Base-by-base conservation (phyloP, 768 basidiomycete genomes). In the Rhodotorula babjevae region DNA sequence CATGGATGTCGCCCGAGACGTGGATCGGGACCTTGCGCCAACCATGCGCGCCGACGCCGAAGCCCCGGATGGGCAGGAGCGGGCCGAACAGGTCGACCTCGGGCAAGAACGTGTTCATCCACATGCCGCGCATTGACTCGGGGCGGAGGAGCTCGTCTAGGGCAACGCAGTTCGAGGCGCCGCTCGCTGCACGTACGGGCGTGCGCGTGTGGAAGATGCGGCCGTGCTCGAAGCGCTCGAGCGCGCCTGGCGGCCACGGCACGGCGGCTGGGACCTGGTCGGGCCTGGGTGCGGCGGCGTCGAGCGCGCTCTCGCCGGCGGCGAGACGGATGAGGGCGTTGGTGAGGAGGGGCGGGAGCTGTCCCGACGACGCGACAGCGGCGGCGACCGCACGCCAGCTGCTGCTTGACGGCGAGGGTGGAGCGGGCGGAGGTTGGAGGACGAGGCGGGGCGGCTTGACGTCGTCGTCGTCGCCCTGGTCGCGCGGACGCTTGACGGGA, bases 121-220 rank as follows among this genome's bases (percentile, higher is more conserved):
- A 59, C n/a, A 31, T 23, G 49, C 49, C 49, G 25, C 31, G 25
- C 33, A 70, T 56, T 5, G 69, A 29, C 50, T 52, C 36, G 2
- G 21, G 15, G 16, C 33, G 52, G 58, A 60, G 14, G 15, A 70
- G 14, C 9, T 70, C 63, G 31, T 23, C 21, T 15, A 61, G 58
- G 10, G 25, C 15, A 58, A 70, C 29, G 50, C 56, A 63, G 33
- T 69, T 69, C 8, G 25, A 18, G 40, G 33, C 31, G 21, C 25
- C 44, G 5, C 18, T 2, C 8, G 3, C 31, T 2, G 3, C 29
- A 11, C 68, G 62, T 44, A 63, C 69, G n/a, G 57, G 69, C 15
- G 69, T 65, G 3, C 58, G 21, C 16, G 69, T 65, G 29, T 55
- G 42, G 19, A 58, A 49, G 19, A 65, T 25, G 19, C 63, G 62